Conservation (phyloP, 345 rosid species). For the Dipteronia dyeriana region DNA sequence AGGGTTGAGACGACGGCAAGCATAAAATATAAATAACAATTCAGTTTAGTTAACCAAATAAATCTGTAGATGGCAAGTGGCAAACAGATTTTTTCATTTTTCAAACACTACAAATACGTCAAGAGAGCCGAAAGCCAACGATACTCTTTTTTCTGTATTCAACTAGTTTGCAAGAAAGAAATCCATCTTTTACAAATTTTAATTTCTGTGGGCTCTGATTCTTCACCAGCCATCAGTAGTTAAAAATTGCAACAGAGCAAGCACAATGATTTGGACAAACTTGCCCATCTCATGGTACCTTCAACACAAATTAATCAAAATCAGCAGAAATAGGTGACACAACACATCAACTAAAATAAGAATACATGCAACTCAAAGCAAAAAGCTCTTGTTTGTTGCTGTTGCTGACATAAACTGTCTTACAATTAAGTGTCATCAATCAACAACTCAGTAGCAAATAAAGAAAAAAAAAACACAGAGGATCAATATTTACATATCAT, state of each 20-base stretch:
- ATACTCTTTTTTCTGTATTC: neutral
- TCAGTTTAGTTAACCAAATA: neutral
- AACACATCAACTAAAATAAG: neutral
- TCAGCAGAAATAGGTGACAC: too few relatives aligned
- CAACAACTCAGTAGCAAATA: neutral
- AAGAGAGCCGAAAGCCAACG: too few relatives aligned
- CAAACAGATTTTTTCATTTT: constrained; percentile 14
- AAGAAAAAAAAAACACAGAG: neutral
- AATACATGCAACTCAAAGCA: too few relatives aligned
- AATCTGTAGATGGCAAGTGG: constrained; percentile 11
- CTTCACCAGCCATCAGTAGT: too few relatives aligned
- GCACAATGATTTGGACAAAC: neutral
- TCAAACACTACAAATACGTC: neutral
- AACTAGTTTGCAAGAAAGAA: neutral
- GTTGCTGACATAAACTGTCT: too few relatives aligned
- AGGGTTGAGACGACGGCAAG: neutral
- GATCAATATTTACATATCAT: constrained; percentile 23
- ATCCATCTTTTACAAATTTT: too few relatives aligned
- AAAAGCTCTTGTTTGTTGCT: too few relatives aligned
- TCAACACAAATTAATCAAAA: neutral
- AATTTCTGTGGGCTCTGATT: too few relatives aligned
- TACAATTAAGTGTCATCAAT: neutral
- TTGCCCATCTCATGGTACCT: neutral
- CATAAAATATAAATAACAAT: neutral
- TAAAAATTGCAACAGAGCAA: neutral